These are phyloP conservation scores for Xylaria palmicola DNA, from an alignment of 495 filamentous ascomycete genomes.

Conservation along the genomic window DNA sequence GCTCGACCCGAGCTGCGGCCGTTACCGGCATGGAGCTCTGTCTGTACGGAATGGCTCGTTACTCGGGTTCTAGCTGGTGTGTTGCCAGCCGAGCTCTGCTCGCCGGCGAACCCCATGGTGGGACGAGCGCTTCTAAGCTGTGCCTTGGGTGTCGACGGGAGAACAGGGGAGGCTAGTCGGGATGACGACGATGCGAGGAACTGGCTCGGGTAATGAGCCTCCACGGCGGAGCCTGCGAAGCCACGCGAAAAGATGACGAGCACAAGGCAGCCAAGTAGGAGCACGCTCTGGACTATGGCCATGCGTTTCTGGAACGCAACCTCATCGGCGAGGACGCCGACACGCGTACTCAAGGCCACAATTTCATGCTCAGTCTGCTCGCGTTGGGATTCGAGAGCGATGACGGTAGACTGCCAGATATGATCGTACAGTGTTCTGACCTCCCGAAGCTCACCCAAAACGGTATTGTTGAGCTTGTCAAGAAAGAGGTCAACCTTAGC, in stretches of 20 bases:
- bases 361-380: slow-evolving; percentile 79
- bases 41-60: not conserved
- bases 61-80: slow-evolving; percentile 4
- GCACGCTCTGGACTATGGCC: slow-evolving; percentile 80
- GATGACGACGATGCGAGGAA: slow-evolving; percentile 20
- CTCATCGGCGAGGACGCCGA: slow-evolving; percentile 88
- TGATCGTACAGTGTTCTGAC: slow-evolving; percentile 89
- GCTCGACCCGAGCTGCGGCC: slow-evolving; percentile 11
- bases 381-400: slow-evolving; percentile 85
- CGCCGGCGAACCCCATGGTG: slow-evolving; percentile 9
- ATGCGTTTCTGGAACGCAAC: slow-evolving; percentile 95
- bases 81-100: slow-evolving; percentile 6
- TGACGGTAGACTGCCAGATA: slow-evolving; percentile 90
- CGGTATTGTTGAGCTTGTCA: slow-evolving; percentile 78
- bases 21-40: not conserved
- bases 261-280: slow-evolving; percentile 83
- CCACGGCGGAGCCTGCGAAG: slow-evolving; percentile 25
- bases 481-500: slow-evolving; percentile 80
- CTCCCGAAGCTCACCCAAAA: slow-evolving; percentile 77
- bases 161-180: slow-evolving; percentile 21
- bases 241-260: slow-evolving; percentile 75
- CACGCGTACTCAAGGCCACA: slow-evolving; percentile 72
- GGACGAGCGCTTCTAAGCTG: slow-evolving; percentile 3
- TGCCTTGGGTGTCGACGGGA: slow-evolving; percentile 23
- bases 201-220: slow-evolving; percentile 29